phyloP scores from a whole-genome alignment of 2,329 filamentous ascomycete species.

The Talaromyces verruculosus region DNA sequence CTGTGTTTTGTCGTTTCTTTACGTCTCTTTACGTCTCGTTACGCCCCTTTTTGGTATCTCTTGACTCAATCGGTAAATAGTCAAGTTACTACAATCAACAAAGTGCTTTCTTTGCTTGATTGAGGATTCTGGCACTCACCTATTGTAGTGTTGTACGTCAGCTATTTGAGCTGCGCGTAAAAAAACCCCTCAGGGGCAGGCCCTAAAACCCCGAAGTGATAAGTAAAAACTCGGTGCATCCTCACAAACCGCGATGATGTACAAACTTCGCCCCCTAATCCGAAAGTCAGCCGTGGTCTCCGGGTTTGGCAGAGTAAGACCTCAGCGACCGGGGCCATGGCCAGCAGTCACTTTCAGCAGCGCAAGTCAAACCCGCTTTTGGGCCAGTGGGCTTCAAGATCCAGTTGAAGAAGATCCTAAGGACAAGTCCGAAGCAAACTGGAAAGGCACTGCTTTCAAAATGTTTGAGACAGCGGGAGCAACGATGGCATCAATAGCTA shows the following conservation, averaged over 20 bases:
- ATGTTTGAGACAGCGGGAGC: conserved; percentile 75
- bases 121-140: neutral
- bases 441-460: conserved; percentile 52
- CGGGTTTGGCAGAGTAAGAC: conserved; percentile 5
- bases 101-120: neutral
- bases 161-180: neutral
- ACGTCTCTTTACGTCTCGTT: neutral
- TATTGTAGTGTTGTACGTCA: neutral
- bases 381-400: conserved; percentile 27
- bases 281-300: conserved; percentile 6
- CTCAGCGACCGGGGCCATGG: conserved; percentile 3
- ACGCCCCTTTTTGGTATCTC: neutral
- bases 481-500: conserved; percentile 70
- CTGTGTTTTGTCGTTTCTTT: neutral
- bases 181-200: neutral
- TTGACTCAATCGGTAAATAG: neutral
- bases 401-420: conserved; percentile 33
- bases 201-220: neutral
- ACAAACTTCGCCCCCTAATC: neutral
- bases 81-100: neutral
- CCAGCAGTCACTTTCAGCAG: conserved; percentile 10
- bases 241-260: neutral
- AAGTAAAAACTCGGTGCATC: neutral
- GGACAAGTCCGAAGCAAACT: conserved; percentile 31
- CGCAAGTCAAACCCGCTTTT: conserved; percentile 6